Percentiles rank a stretch among this genome's conserved stretches.
These are phyloP conservation scores for Phellinidium pouzarii DNA, from an alignment of 1,284 basidiomycete genomes.

Conservation along the genomic window DNA sequence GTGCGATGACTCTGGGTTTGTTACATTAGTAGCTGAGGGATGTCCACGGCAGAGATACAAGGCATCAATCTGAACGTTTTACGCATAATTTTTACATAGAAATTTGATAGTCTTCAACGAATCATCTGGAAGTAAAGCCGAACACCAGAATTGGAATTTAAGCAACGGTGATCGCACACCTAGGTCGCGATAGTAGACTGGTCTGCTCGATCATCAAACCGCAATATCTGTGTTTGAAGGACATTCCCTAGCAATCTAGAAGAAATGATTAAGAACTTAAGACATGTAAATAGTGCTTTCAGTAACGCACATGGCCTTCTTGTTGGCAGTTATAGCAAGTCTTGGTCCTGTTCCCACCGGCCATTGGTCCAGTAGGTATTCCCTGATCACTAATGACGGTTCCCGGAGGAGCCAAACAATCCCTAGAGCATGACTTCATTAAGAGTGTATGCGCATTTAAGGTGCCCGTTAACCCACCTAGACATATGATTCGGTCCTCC, in stretches of 20 bases:
- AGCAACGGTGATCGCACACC: neutral
- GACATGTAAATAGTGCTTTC: neutral
- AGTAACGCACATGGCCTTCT: conserved; percentile 66
- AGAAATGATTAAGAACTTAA: conserved; percentile 2
- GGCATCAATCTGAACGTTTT: neutral
- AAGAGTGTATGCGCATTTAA: neutral
- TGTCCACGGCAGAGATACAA: neutral
- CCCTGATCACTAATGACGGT: conserved; percentile 38
- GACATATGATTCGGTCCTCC: conserved; percentile 80
- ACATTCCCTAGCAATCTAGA: conserved; percentile 73
- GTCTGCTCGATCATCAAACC: conserved; percentile 19
- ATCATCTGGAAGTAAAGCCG: neutral
- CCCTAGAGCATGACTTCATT: conserved; percentile 30
- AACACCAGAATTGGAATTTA: neutral
- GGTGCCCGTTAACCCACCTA: conserved; percentile 36
- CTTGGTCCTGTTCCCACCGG: conserved; percentile 50
- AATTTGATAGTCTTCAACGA: neutral
- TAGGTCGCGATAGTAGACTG: too few relatives aligned
- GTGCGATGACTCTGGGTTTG: too few relatives aligned
- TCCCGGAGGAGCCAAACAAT: conserved; percentile 71
- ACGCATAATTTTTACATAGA: neutral
- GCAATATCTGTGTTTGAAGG: conserved; percentile 47
- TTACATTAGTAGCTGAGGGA: too few relatives aligned
- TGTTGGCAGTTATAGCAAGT: conserved; percentile 83
- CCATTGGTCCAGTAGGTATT: conserved; percentile 34